Evolutionary conservation across 129 eudicot genomes (phyloP).

Genomic region (Helianthus tuberosus): DNA sequence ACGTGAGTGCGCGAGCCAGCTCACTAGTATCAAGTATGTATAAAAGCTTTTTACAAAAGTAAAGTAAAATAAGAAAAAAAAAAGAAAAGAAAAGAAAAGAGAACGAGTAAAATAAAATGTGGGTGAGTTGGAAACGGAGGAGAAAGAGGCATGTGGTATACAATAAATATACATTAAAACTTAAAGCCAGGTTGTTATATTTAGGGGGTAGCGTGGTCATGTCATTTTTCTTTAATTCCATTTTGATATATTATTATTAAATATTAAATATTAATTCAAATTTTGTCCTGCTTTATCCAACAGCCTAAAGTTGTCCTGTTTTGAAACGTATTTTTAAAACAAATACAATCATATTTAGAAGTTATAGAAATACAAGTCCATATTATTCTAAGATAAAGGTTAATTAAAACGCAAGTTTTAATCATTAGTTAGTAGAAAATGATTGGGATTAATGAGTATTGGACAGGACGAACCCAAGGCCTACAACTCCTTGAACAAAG

Average conservation of each 20-base stretch:
- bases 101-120: slow-evolving; percentile 1
- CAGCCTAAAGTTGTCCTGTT: slow-evolving; percentile 34
- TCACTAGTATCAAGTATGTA: neutral
- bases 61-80: neutral
- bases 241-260: slow-evolving; percentile 19
- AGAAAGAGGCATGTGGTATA: slow-evolving; percentile 35
- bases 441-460: slow-evolving; percentile 5
- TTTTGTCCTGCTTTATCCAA: slow-evolving; percentile 43
- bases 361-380: slow-evolving; percentile 1
- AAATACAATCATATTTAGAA: neutral
- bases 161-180: slow-evolving; percentile 22
- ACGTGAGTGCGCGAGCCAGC: too few relatives aligned
- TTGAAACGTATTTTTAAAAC: neutral
- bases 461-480: slow-evolving; percentile 20
- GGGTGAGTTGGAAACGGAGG: slow-evolving; percentile 34
- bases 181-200: slow-evolving; percentile 35
- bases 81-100: neutral
- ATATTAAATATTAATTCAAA: slow-evolving; percentile 19
- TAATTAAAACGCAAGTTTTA: slow-evolving; percentile 19
- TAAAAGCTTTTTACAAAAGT: neutral
- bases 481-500: slow-evolving; percentile 5
- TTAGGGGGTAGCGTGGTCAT: slow-evolving; percentile 40
- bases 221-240: slow-evolving; percentile 29
- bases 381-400: neutral
- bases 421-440: slow-evolving; percentile 27